Evolutionary conservation across 2,329 filamentous ascomycete genomes (phyloP), one percentile per base, ranked within the genome.

Genomic region (Geosmithia morbida): DNA sequence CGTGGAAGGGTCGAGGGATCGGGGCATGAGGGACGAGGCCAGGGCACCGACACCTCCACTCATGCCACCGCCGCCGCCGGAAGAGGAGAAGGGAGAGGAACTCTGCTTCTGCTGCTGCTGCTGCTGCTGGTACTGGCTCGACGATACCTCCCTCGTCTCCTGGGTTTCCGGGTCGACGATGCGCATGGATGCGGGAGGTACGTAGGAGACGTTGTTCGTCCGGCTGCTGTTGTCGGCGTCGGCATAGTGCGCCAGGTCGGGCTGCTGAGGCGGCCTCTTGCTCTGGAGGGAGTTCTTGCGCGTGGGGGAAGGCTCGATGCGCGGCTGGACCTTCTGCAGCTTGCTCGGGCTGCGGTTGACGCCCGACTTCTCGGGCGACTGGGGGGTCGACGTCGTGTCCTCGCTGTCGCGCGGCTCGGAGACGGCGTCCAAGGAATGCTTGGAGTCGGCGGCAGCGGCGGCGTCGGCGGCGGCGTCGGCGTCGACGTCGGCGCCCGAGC

Each of bases 311-410:
- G 68, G 62, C 48, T 75, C 73, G 10, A 57, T 61, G 45, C 71
- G 61, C 1, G 75, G 72, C 49, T 74, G 74, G 48, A 75, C 73
- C 61, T 88, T 88, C 56, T 87, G 83, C 46, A 87, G 67, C 61
- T 87, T 88, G 65, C 75, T 79, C 3, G 75, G 63, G 33, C 33
- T 16, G 33, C 33, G 11, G 33, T 11, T 16, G 11, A 37, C 33
- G 19, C 54, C 17, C 11, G 52, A 47, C 56, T 67, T 72, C 7
- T 77, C 74, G 19, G 67, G 62, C 1, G 70, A 70, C 14, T 62
- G 59, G 44, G 72, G 69, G 43, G 75, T 71, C 4, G 55, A 50
- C 13, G 55, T 56, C n/a, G 53, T 57, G 14, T 71, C 57, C 17
- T 73, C 70, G 49, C 70, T 70, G 7, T 70, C 68, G 46, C 62